A percentile compares a stretch with the other conserved stretches of the same genome.
Conservation (phyloP, 768 basidiomycete genomes). For the Coprinopsis cinerea region DNA sequence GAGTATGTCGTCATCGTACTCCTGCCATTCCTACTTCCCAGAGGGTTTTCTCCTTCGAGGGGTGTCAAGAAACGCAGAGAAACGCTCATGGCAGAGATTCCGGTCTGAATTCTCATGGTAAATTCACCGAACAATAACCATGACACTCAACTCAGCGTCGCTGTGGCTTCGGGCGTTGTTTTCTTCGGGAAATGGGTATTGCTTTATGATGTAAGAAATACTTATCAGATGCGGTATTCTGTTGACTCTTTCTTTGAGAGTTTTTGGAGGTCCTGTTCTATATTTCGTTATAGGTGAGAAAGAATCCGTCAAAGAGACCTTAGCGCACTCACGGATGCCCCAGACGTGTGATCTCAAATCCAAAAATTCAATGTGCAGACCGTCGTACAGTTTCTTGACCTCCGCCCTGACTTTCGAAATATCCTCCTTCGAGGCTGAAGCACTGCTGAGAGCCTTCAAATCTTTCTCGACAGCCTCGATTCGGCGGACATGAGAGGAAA, state of each 20-base stretch:
- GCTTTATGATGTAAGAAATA: neutral
- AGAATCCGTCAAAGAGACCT: too few species aligned
- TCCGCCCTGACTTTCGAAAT: constrained; percentile 69
- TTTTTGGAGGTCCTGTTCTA: constrained; percentile 81
- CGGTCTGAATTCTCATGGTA: too few species aligned
- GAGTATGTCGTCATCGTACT: too few species aligned
- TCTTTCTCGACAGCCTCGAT: constrained; percentile 91
- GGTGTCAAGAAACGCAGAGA: too few species aligned
- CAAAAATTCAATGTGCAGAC: constrained; percentile 77
- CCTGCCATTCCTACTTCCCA: too few species aligned
- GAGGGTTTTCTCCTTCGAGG: too few species aligned
- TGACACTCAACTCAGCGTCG: too few species aligned
- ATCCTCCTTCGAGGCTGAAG: constrained; percentile 75
- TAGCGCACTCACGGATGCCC: constrained; percentile 70
- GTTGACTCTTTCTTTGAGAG: constrained; percentile 63
- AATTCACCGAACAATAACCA: too few species aligned
- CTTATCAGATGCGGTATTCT: constrained; percentile 46
- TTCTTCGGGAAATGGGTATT: too few species aligned
- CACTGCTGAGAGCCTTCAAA: constrained; percentile 63
- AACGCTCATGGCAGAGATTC: too few species aligned
- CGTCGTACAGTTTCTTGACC: constrained; percentile 83
- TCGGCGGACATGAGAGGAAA: constrained; percentile 74
- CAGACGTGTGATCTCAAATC: constrained; percentile 78
- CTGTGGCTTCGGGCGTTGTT: too few species aligned
- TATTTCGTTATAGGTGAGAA: neutral